phyloP scores from a whole-genome alignment of 2,329 filamentous ascomycete genomes.

The Verticillium tricorpus region DNA sequence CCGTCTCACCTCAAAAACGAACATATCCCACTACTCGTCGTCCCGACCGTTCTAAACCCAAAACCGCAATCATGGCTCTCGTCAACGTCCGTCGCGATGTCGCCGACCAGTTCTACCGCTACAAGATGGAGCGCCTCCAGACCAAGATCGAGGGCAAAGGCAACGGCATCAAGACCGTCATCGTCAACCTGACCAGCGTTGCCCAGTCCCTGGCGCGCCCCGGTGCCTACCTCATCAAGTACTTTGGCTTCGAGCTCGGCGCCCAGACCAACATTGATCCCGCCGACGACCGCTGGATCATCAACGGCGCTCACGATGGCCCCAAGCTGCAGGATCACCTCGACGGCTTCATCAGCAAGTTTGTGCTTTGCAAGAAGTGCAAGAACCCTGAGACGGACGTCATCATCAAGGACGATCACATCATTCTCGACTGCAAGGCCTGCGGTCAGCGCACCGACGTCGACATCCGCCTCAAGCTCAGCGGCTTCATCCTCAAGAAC shows the following conservation, averaged over 20 bases:
- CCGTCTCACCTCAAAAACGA: neutral
- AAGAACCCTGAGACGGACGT: conserved; percentile 99
- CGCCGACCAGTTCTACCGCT: conserved; percentile 98
- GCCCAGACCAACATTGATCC: conserved; percentile 98
- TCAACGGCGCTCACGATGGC: conserved; percentile 96
- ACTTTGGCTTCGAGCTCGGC: conserved; percentile 97
- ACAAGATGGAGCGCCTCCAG: conserved; percentile 99
- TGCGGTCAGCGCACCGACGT: conserved; percentile 92
- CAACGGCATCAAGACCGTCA: conserved; percentile 98
- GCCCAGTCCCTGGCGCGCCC: conserved; percentile 88
- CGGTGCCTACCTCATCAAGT: conserved; percentile 96
- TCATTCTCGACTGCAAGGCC: conserved; percentile 96
- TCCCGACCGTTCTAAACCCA: conserved; percentile 10
- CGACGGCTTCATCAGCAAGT: conserved; percentile 97
- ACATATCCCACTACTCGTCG: conserved; percentile 2
- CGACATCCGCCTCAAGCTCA: conserved; percentile 90
- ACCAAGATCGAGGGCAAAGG: conserved; percentile 99
- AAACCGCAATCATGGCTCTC: conserved; percentile 78
- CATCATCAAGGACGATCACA: conserved; percentile 87
- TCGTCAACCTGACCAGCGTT: conserved; percentile 94
- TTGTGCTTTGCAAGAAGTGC: conserved; percentile 99
- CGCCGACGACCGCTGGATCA: conserved; percentile 98
- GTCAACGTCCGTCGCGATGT: conserved; percentile 98
- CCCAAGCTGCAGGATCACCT: conserved; percentile 96
- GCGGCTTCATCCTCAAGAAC: conserved; percentile 96